Conservation (phyloP, 31 red algal genomes). For the Endocladia muricata region DNA sequence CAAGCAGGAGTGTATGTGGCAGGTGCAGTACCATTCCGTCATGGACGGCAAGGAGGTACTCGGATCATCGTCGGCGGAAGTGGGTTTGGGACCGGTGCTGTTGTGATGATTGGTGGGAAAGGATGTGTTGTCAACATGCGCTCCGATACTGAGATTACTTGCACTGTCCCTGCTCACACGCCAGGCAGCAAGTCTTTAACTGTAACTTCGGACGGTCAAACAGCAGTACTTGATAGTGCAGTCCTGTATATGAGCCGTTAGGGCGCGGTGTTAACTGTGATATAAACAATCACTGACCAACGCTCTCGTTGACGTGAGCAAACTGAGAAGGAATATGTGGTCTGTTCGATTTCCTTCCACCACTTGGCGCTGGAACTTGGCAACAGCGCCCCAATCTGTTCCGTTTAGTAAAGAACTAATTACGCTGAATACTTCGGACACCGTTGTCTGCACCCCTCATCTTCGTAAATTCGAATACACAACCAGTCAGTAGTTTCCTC, state of each 20-base stretch:
- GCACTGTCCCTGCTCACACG: neutral
- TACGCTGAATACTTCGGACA: too few species aligned
- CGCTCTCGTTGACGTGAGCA: too few species aligned
- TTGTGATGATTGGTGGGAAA: conserved; percentile 16
- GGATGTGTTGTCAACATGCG: conserved; percentile 5
- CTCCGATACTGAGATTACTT: conserved; percentile 27
- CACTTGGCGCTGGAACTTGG: too few species aligned
- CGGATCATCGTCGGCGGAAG: conserved; percentile 24
- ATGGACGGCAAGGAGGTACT: conserved; percentile 48
- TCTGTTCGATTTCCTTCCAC: too few species aligned
- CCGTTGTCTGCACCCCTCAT: too few species aligned
- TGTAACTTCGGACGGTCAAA: neutral
- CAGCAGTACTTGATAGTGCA: neutral
- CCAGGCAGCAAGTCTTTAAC: neutral
- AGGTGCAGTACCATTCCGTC: conserved; percentile 36
- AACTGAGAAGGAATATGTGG: too few species aligned
- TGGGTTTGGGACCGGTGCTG: conserved; percentile 20
- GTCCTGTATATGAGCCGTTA: neutral
- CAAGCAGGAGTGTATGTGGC: conserved; percentile 21
- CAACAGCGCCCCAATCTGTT: too few species aligned
- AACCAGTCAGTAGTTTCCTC: too few species aligned
- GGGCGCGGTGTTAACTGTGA: too few species aligned
- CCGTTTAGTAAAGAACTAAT: too few species aligned
- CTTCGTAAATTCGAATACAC: too few species aligned
- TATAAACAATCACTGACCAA: too few species aligned